Evolutionary conservation across 2,329 filamentous ascomycete species (phyloP).

Genomic region (Whalleya microplaca): DNA sequence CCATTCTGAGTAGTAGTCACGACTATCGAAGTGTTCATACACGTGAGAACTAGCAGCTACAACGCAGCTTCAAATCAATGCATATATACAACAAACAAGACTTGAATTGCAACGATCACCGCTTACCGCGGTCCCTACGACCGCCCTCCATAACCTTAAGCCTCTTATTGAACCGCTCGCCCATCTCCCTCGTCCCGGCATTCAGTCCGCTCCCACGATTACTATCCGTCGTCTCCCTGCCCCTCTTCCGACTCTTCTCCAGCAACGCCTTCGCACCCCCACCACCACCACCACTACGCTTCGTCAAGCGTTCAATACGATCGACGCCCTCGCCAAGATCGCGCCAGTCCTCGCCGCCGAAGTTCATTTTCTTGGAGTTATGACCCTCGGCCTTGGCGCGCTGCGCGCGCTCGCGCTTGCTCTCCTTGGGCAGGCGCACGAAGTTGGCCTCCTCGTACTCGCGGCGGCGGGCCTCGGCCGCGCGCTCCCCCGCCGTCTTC

Average conservation of each 20-base stretch:
- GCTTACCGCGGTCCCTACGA: slow-evolving; percentile 43
- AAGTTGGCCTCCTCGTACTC: slow-evolving; percentile 95
- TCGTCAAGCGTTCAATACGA: slow-evolving; percentile 82
- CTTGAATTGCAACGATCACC: slow-evolving; percentile 18
- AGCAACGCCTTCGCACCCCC: slow-evolving; percentile 64
- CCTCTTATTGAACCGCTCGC: slow-evolving; percentile 75
- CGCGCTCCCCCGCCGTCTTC: slow-evolving; percentile 77
- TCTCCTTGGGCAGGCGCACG: slow-evolving; percentile 79
- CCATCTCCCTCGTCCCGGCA: slow-evolving; percentile 59
- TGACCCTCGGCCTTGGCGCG: slow-evolving; percentile 56
- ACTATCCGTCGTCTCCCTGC: slow-evolving; percentile 69
- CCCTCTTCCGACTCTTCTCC: slow-evolving; percentile 86
- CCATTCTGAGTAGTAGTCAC: too few species aligned
- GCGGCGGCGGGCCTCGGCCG: slow-evolving; percentile 75
- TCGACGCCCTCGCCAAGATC: slow-evolving; percentile 83
- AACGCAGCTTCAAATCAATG: too few species aligned
- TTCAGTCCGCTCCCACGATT: slow-evolving; percentile 63
- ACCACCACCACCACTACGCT: slow-evolving; percentile 49
- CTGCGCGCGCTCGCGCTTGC: slow-evolving; percentile 82
- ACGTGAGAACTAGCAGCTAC: too few species aligned
- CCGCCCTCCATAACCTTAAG: slow-evolving; percentile 55
- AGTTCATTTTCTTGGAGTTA: slow-evolving; percentile 65
- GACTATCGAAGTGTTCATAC: too few species aligned
- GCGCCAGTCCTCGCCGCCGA: slow-evolving; percentile 92
- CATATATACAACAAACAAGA: too few species aligned